Conservation (phyloP, 2,329 filamentous ascomycete genomes). For the Penicillium digitatum region DNA sequence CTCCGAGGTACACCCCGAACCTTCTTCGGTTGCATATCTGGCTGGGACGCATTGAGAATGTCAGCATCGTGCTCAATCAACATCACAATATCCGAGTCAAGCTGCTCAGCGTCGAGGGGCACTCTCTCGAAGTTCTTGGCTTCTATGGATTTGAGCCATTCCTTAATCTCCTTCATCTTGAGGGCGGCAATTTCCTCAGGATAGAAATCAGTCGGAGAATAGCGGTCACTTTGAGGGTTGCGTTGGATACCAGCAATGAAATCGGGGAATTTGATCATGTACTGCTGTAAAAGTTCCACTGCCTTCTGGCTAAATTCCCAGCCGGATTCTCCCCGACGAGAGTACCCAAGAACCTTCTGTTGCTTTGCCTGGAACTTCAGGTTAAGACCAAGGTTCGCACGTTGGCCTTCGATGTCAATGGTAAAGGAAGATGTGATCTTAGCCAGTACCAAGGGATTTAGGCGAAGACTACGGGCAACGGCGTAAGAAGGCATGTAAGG, state of each 20-base stretch:
- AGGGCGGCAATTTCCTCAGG: conserved; percentile 65
- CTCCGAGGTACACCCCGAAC: conserved; percentile 78
- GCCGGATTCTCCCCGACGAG: conserved; percentile 75
- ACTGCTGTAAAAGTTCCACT: conserved; percentile 73
- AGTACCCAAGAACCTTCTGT: conserved; percentile 92
- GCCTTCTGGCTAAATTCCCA: conserved; percentile 95
- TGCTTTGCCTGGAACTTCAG: conserved; percentile 96
- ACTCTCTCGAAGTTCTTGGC: conserved; percentile 91
- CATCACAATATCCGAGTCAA: conserved; percentile 86
- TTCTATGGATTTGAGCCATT: conserved; percentile 88
- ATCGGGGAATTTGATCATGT: conserved; percentile 91
- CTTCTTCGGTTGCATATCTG: conserved; percentile 60
- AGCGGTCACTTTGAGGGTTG: conserved; percentile 81
- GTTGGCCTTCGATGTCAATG: conserved; percentile 74
- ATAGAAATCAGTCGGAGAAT: conserved; percentile 82
- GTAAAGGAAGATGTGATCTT: conserved; percentile 95
- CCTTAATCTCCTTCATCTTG: conserved; percentile 88
- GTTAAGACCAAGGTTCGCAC: conserved; percentile 88
- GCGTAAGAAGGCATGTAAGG: conserved; percentile 82
- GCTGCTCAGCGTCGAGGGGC: conserved; percentile 92
- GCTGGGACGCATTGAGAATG: conserved; percentile 50
- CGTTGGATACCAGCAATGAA: conserved; percentile 86
- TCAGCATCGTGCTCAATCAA: conserved; percentile 75
- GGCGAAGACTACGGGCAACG: conserved; percentile 74
- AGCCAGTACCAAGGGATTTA: conserved; percentile 84